These are phyloP conservation scores for Bacidia rubella DNA, from an alignment of 495 filamentous ascomycete species.

Conservation along the genomic window DNA sequence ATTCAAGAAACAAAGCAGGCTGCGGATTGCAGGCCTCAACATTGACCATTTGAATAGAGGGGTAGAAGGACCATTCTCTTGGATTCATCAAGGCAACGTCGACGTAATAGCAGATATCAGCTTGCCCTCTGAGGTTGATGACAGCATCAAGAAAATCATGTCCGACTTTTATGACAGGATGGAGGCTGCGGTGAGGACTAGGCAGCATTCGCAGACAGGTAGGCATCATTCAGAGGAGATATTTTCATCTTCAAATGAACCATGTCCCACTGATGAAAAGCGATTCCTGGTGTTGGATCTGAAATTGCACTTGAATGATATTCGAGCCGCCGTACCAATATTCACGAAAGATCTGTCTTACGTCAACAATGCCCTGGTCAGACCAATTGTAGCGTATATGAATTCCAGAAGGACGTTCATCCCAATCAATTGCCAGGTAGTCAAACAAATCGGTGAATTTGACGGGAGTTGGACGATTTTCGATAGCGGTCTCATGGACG, in stretches of 20 bases:
- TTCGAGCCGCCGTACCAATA: slow-evolving; percentile 78
- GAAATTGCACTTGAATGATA: slow-evolving; percentile 79
- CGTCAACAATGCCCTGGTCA: slow-evolving; percentile 85
- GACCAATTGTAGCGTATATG: slow-evolving; percentile 98
- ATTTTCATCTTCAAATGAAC: slow-evolving; percentile 8
- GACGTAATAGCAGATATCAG: slow-evolving; percentile 94
- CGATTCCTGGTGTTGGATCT: slow-evolving; percentile 82
- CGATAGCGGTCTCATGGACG: slow-evolving; percentile 90
- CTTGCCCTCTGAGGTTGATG: slow-evolving; percentile 75
- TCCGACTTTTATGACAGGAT: slow-evolving; percentile 87
- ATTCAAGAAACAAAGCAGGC: slow-evolving; percentile 88
- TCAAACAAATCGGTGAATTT: slow-evolving; percentile 77
- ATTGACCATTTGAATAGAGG: slow-evolving; percentile 95
- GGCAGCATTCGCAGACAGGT: slow-evolving; percentile 30
- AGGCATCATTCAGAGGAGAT: slow-evolving; percentile 17
- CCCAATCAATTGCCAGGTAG: slow-evolving; percentile 83
- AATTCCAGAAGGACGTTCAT: slow-evolving; percentile 89
- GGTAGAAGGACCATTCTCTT: slow-evolving; percentile 86
- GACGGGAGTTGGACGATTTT: slow-evolving; percentile 93
- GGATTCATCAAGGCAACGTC: slow-evolving; percentile 92
- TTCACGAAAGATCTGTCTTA: slow-evolving; percentile 86
- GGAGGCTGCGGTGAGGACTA: slow-evolving; percentile 77
- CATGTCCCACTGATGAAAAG: slow-evolving; percentile 29
- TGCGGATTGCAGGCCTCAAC: slow-evolving; percentile 83
- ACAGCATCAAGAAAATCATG: slow-evolving; percentile 81